Base-by-base conservation (phyloP, 129 eudicot species). In the Pseudognaphalium luteoalbum region DNA sequence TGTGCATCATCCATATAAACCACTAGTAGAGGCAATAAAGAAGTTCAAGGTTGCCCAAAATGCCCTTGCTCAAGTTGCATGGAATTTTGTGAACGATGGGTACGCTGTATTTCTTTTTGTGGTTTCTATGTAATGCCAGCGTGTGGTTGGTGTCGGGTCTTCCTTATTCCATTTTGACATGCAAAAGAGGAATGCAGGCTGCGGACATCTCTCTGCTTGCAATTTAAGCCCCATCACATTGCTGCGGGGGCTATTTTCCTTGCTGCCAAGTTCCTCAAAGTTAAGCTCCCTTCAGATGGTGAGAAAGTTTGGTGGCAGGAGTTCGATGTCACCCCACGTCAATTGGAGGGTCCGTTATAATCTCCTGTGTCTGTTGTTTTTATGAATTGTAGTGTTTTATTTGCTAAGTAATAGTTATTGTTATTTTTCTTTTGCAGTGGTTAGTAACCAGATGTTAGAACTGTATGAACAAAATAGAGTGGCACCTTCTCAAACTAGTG, bases 281-380 rank as follows among this genome's bases (percentile, higher is more conserved):
- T 94, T 74, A 91, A 94, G 85, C 97, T 94, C 58, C 97, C 93
- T 21, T 86, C 91, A 39, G 99, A 94, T 37, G 96, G 92, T 16
- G 97, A 93, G 83, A 93, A 93, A 86, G 98, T 94, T 79, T 94
- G 97, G 99, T 91, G 93, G 96, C 96, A 91, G 85, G 99, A 94
- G 88, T 94, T 94, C 47, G 99, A 94, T 82, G 93, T 94, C 82
- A 94, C 92, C 79, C 97, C 96, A 80, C 99, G 97, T 81, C 99
- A 94, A 72, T 77, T 92, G 72, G 97, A 89, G 89, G 97, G 97
- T 92, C 71, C 62, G 39, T 32, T 37, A 16, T 57, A 57, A 21
- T 57, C 29, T 57, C 21, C 14, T 51, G 62, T 20, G 62, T 57
- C 28, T 57, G 21, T 63, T 64, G 3, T 30, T 52, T 69, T 12